Evolutionary conservation across 108 stramenopile species (phyloP).

Genomic region (Skeletonema costatum): DNA sequence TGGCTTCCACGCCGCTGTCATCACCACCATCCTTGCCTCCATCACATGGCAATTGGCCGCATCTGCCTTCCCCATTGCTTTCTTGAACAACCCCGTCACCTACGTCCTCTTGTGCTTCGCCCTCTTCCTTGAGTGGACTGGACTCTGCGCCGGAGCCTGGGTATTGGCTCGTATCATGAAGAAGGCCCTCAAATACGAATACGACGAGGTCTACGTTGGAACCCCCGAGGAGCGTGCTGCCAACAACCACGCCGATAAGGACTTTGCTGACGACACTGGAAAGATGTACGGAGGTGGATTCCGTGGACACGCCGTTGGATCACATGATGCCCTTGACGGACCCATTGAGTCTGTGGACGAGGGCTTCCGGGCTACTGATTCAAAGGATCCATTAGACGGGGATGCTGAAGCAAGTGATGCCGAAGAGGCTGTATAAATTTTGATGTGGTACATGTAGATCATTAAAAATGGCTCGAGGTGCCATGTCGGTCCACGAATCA

Average conservation of each 20-base stretch:
- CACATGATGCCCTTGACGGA: constrained; percentile 39
- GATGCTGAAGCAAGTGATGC: no score
- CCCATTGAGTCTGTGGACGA: constrained; percentile 18
- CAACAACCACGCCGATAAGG: constrained; percentile 43
- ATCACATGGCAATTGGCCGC: constrained; percentile 79
- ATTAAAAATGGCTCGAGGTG: no score
- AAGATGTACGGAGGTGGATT: constrained; percentile 34
- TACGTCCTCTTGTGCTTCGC: constrained; percentile 55
- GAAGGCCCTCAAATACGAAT: constrained; percentile 48
- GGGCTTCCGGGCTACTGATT: not conserved
- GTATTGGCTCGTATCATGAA: constrained; percentile 61
- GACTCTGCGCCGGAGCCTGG: constrained; percentile 68
- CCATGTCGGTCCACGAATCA: no score
- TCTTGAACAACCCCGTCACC: constrained; percentile 66
- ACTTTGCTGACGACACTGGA: constrained; percentile 15
- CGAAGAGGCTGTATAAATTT: no score
- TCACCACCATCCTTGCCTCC: constrained; percentile 78
- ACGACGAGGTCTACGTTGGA: constrained; percentile 75
- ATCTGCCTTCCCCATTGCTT: constrained; percentile 69
- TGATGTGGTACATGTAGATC: no score
- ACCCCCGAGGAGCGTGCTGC: constrained; percentile 70
- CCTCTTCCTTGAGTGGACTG: constrained; percentile 60
- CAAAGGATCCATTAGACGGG: constrained; percentile 14
- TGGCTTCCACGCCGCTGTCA: constrained; percentile 80
- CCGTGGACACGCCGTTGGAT: constrained; percentile 32